Conservation (phyloP, 1,284 basidiomycete genomes). For the Ganoderma meredithae region DNA sequence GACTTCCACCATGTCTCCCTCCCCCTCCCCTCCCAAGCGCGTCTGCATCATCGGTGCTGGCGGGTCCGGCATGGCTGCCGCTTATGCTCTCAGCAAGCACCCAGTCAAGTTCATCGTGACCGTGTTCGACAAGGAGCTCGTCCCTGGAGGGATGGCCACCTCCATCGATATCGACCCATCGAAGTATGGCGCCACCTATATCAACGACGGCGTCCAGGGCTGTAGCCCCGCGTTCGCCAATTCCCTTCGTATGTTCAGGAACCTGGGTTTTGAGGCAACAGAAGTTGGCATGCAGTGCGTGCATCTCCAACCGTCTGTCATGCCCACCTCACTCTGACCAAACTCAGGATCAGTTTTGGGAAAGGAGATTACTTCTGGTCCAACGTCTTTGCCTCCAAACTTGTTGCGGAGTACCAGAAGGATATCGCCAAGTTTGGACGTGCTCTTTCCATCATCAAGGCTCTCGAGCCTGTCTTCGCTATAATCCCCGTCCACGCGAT, state of each 20-base stretch:
- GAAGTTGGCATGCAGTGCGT: constrained; percentile 62
- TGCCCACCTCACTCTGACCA: not conserved
- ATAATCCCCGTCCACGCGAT: constrained; percentile 66
- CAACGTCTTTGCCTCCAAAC: constrained; percentile 67
- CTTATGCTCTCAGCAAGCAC: constrained; percentile 60
- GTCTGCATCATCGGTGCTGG: constrained; percentile 60
- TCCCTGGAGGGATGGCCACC: constrained; percentile 68
- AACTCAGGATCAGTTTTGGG: constrained; percentile 60
- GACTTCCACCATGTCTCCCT: constrained; percentile 17
- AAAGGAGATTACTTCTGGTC: constrained; percentile 71
- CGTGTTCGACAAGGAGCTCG: constrained; percentile 58
- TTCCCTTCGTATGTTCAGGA: constrained; percentile 64
- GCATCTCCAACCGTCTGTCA: not conserved
- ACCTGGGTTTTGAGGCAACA: constrained; percentile 57
- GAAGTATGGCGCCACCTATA: constrained; percentile 59
- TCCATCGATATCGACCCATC: constrained; percentile 58
- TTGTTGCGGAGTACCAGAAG: constrained; percentile 54
- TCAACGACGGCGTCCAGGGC: constrained; percentile 66
- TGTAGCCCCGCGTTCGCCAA: constrained; percentile 67
- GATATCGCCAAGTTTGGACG: constrained; percentile 69
- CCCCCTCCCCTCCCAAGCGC: constrained; percentile 39
- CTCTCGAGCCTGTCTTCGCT: constrained; percentile 61
- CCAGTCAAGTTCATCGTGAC: constrained; percentile 64
- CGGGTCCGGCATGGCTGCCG: constrained; percentile 62
- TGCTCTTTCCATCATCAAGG: constrained; percentile 60